These are phyloP conservation scores for Candida nanaspora DNA, from an alignment of 805 yeast species.

Conservation along the genomic window DNA sequence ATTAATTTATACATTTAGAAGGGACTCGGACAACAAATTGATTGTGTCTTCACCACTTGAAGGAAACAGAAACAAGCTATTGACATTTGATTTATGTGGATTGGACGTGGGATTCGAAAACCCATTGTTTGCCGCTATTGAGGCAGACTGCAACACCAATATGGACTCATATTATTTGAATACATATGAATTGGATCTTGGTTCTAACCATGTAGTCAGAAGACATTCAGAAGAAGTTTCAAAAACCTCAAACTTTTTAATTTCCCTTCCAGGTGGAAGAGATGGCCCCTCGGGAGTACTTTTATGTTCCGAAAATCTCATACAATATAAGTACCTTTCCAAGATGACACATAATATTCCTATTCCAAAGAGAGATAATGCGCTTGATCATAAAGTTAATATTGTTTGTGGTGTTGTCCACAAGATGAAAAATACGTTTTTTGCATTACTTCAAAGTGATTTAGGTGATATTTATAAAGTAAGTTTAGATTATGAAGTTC, in stretches of 20 bases:
- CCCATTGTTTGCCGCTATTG: conserved; percentile 80
- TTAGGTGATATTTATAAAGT: conserved; percentile 74
- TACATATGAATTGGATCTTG: conserved; percentile 80
- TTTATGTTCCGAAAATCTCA: conserved; percentile 48
- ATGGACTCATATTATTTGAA: conserved; percentile 33
- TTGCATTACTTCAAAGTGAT: conserved; percentile 62
- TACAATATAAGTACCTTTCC: conserved; percentile 43
- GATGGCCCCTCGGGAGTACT: conserved; percentile 68
- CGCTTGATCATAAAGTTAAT: conserved; percentile 16
- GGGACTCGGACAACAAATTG: conserved; percentile 37
- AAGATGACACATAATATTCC: conserved; percentile 32
- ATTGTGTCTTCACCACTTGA: conserved; percentile 71
- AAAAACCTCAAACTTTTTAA: conserved; percentile 39
- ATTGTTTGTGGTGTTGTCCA: conserved; percentile 61
- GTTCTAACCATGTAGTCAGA: conserved; percentile 68
- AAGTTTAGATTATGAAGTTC: conserved; percentile 36
- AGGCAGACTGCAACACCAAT: conserved; percentile 32
- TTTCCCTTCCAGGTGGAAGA: conserved; percentile 68
- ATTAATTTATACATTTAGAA: conserved; percentile 57
- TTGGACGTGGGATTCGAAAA: conserved; percentile 76
- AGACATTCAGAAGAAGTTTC: conserved; percentile 35
- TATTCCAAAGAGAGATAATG: conserved; percentile 43
- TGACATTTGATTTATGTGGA: conserved; percentile 50
- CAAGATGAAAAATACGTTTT: conserved; percentile 53
- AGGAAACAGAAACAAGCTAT: conserved; percentile 39